Evolutionary conservation across 257 asterid genomes (phyloP).

Genomic region (Handroanthus guayacan): DNA sequence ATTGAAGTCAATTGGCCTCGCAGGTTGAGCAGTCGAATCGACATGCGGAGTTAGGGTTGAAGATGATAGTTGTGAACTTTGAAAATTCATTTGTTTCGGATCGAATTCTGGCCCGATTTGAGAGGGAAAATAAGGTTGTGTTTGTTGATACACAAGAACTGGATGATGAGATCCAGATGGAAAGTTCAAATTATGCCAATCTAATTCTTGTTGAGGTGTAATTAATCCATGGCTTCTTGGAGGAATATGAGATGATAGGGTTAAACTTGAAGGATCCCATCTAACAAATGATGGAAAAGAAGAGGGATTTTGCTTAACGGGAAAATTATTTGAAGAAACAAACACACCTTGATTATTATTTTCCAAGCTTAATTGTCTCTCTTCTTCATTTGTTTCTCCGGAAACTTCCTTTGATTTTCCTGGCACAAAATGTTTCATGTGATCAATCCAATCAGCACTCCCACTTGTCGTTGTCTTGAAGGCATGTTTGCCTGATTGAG

Average conservation of each 20-base stretch:
- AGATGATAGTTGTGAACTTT: constrained; percentile 41
- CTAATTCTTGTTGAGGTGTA: constrained; percentile 48
- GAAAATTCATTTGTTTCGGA: constrained; percentile 50
- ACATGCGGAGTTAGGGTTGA: constrained; percentile 33
- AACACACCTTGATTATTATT: constrained; percentile 26
- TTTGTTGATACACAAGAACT: constrained; percentile 57
- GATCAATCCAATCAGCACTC: too few relatives aligned
- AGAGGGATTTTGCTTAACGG: constrained; percentile 37
- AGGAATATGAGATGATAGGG: constrained; percentile 56
- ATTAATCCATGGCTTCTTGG: constrained; percentile 45
- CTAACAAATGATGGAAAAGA: constrained; percentile 45
- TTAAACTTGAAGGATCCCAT: constrained; percentile 76
- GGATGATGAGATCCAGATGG: constrained; percentile 52
- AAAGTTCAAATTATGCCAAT: constrained; percentile 57
- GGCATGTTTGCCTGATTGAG: constrained; percentile 44
- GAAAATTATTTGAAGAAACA: constrained; percentile 37
- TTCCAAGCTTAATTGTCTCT: constrained; percentile 35
- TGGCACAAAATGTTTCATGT: too few relatives aligned
- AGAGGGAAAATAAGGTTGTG: constrained; percentile 63
- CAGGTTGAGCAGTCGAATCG: constrained; percentile 37
- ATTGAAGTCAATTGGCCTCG: constrained; percentile 61
- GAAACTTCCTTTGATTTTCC: constrained; percentile 42
- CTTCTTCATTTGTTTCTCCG: constrained; percentile 38
- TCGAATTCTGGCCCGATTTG: constrained; percentile 45
- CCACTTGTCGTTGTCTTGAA: too few relatives aligned